Evolutionary conservation across 1,139 yeast species (phyloP), one percentile per base, ranked within the genome.

Genomic region (Blastobotrys malaysiensis): DNA sequence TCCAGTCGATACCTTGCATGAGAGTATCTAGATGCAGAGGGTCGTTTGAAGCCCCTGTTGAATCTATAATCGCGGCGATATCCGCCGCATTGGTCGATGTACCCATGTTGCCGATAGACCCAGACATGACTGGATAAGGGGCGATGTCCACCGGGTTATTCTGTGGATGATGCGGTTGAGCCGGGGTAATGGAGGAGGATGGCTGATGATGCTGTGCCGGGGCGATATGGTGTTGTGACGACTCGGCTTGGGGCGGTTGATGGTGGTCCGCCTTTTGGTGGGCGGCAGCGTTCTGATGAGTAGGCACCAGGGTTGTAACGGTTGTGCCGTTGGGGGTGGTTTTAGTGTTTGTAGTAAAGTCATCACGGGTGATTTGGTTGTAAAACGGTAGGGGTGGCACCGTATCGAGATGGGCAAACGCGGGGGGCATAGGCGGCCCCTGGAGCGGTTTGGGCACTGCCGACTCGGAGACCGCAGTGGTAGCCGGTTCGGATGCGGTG

Each of bases 261-360:
- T 45, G 14, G 13, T 13, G 39, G 39, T 31, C 16, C 4, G 14
- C 16, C 43, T 26, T 49, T 14, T 31, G 7, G 39, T 31, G 39
- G 5, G 39, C 39, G n/a, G 55, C 52, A 9, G 52, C 51, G 31
- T 54, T 50, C 14, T 52, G 52, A 36, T 53, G 51, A 4, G 56
- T 50, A 1, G 97, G 97, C 1, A 89, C 93, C 61, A 90, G 77
- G 0, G 93, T 89, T 0, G 97, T 89, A 19, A 89, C 79, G 0
- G 97, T 88, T 0, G 97, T 90, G 55, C 97, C 97, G 63, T 88
- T 88, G 1, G 97, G 96, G 0, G 96, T 86, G 0, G 96, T 89
- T 1, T 89, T 83, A 1, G 91, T 85, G 22, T 87, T 83, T 0
- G 96, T 86, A 51, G 85, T 84, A 72, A 89, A 90, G 69, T 88